Base-by-base conservation (phyloP, 2,329 filamentous ascomycete species). In the Zymoseptoria ardabiliae region DNA sequence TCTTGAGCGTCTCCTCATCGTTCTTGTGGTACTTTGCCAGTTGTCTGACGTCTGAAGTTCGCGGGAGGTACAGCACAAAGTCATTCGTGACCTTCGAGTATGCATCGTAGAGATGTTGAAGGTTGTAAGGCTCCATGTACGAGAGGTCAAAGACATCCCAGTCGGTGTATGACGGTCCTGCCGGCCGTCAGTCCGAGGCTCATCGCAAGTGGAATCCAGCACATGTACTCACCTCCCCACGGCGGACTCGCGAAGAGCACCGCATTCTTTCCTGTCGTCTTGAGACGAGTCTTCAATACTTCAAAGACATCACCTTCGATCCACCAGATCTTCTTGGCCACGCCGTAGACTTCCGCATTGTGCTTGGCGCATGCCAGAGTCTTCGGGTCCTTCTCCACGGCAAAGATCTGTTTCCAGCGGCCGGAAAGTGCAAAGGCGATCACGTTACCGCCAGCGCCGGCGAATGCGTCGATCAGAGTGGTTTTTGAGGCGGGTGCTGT, bases 331-430 rank as follows among this genome's bases (percentile, higher is more conserved):
- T 84, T 85, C 54, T 87, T 82, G 2, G 79, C 77, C 0, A 96
- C 89, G 3, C 88, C 92, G 71, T 97, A 96, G 52, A 97, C 78
- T 57, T 85, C 80, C 7, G 94, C 91, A 72, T 99, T 99, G 72
- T 95, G 86, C 76, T 96, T 92, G 23, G 91, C 94, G 74, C 95
- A 99, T 52, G 87, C 86, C 6, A 99, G 81, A 0, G 89, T 90
- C 9, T 85, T 82, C 3, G 86, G 79, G 69, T 97, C 87, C 67
- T 87, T 89, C 76, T 99, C 94, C 66, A 99, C 88, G 50, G 89
- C 91, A 71, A 97, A 91, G 64, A 99, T 84, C 64, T 85, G 86
- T 55, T 86, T 83, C 89, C 91, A 99, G 63, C 86, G 84, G 20
- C 82, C 85, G 0, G 87, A 90, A 9, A 86, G 82, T 19, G 94